phyloP scores from a whole-genome alignment of 768 basidiomycete species.

The Tylopilus plumbeoviolaceoides region DNA sequence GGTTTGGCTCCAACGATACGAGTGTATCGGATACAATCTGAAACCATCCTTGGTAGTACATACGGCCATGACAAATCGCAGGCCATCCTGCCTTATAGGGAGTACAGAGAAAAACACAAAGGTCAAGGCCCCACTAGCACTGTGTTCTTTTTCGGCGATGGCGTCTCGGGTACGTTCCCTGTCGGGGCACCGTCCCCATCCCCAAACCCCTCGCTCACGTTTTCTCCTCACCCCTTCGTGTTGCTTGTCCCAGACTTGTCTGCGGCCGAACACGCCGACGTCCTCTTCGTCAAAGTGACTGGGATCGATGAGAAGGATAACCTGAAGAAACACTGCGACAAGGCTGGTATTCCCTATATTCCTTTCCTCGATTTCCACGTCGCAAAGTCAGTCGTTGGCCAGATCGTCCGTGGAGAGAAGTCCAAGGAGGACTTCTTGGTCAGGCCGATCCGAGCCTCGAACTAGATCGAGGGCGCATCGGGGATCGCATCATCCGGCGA shows the following conservation, averaged over 20 bases:
- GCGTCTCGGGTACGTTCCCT: conserved; percentile 73
- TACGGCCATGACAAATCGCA: conserved; percentile 97
- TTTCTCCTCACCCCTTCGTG: neutral
- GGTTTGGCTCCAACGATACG: neutral
- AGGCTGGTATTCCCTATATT: conserved; percentile 75
- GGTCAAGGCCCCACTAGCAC: conserved; percentile 53
- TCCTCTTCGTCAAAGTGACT: conserved; percentile 91
- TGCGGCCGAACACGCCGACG: conserved; percentile 87
- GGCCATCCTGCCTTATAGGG: conserved; percentile 83
- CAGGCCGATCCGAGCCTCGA: neutral
- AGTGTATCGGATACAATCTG: neutral
- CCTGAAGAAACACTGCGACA: conserved; percentile 75
- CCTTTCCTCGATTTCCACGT: conserved; percentile 69
- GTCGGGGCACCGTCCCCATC: neutral
- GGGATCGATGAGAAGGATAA: conserved; percentile 72
- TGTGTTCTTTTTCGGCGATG: conserved; percentile 97
- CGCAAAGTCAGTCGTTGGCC: conserved; percentile 56
- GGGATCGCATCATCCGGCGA: neutral
- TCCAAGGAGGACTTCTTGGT: conserved; percentile 21
- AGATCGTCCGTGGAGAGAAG: conserved; percentile 67
- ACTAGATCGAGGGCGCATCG: neutral
- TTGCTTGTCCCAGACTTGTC: conserved; percentile 62
- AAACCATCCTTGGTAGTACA: conserved; percentile 35
- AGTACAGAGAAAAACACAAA: conserved; percentile 34
- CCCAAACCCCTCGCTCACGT: neutral